These are phyloP conservation scores for Primulina tabacum DNA, from an alignment of 257 asterid species.

Conservation along the genomic window DNA sequence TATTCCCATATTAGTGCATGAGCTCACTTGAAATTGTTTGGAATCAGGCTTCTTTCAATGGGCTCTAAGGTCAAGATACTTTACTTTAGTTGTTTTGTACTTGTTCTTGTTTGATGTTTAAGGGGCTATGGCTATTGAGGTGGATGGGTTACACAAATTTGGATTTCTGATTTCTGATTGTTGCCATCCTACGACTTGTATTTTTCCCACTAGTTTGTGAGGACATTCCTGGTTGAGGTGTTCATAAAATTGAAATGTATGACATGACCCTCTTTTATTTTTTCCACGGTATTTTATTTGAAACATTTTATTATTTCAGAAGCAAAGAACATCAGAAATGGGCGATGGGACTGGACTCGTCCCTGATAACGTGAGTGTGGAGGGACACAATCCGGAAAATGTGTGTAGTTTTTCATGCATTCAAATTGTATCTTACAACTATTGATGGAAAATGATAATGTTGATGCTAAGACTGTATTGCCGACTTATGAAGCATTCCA, in stretches of 20 bases:
- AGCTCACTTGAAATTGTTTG: slow-evolving; percentile 17
- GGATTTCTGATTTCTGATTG: background rate
- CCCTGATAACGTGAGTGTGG: slow-evolving; percentile 27
- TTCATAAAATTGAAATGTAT: too few species aligned
- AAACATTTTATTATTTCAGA: slow-evolving; percentile 29
- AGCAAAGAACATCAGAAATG: slow-evolving; percentile 22
- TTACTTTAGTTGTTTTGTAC: slow-evolving; percentile 1
- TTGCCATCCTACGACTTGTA: background rate
- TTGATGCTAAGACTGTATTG: slow-evolving; percentile 19
- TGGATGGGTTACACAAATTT: slow-evolving; percentile 2
- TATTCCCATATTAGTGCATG: background rate
- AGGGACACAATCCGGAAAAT: slow-evolving; percentile 11
- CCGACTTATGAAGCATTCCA: slow-evolving; percentile 29
- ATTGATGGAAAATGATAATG: slow-evolving; percentile 17
- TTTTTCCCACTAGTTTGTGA: slow-evolving; percentile 15
- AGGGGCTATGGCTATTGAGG: too few species aligned
- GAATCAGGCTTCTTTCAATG: background rate
- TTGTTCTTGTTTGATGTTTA: slow-evolving; percentile 12
- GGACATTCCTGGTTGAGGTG: background rate
- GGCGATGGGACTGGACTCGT: background rate
- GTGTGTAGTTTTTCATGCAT: slow-evolving; percentile 19
- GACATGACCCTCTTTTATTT: background rate
- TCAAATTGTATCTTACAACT: slow-evolving; percentile 12
- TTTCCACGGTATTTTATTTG: slow-evolving; percentile 5
- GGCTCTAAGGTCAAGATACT: slow-evolving; percentile 6